Evolutionary conservation across 176 grass and related monocot species (phyloP).

Genomic region (Rhynchospora tenuis): DNA sequence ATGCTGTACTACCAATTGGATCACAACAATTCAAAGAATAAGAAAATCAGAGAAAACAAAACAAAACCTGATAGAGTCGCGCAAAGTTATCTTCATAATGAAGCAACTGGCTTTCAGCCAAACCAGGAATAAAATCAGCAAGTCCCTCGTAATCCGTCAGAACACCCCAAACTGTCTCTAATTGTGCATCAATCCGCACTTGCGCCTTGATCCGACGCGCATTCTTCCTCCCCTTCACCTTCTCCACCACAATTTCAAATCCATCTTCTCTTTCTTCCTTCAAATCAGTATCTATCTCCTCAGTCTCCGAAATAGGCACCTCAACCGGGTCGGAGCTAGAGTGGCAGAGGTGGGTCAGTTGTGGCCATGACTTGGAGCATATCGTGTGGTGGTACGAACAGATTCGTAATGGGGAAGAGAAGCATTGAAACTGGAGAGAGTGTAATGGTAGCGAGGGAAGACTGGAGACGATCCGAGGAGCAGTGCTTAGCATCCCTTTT

Average conservation of each 20-base stretch:
- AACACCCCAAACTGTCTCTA: slow-evolving; percentile 68
- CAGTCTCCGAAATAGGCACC: not conserved
- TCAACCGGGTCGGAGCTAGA: not conserved
- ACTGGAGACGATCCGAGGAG: not conserved
- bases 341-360: not conserved
- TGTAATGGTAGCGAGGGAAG: not conserved
- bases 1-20: no score
- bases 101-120: slow-evolving; percentile 71
- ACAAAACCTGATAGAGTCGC: slow-evolving; percentile 59
- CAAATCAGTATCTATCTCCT: not conserved
- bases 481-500: not conserved
- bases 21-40: not conserved
- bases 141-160: slow-evolving; percentile 86
- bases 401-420: not conserved
- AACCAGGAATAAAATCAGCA: slow-evolving; percentile 69
- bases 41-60: not conserved
- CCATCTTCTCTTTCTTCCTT: slow-evolving; percentile 14
- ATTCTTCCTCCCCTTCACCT: slow-evolving; percentile 43
- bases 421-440: not conserved
- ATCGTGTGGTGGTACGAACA: not conserved
- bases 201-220: slow-evolving; percentile 36
- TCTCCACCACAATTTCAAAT: slow-evolving; percentile 55
- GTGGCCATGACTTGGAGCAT: not conserved
- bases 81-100: slow-evolving; percentile 35
- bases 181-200: slow-evolving; percentile 44